A percentile compares a stretch with the other conserved stretches of the same genome.
phyloP scores from a whole-genome alignment of 2,329 filamentous ascomycete genomes.

The Scolecobasidium constrictum region DNA sequence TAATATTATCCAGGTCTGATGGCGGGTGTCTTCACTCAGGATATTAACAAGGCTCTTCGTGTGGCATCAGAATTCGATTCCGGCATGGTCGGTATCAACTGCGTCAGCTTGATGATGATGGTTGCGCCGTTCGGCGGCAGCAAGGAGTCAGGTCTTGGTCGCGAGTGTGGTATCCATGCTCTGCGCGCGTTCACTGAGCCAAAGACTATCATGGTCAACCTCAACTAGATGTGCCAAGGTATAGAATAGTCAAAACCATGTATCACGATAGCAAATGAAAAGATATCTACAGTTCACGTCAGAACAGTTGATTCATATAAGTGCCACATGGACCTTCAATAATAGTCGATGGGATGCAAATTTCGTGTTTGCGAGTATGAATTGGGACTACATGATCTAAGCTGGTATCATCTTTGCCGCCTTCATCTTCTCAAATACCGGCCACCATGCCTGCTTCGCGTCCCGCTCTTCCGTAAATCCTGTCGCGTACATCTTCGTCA shows the following conservation, averaged over 20 bases:
- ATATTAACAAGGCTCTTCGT: constrained; percentile 21
- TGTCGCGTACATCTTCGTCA: constrained; percentile 30
- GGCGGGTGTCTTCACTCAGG: constrained; percentile 27
- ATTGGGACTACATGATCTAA: no score
- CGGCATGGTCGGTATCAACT: constrained; percentile 17
- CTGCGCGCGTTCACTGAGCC: constrained; percentile 38
- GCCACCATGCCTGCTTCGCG: constrained; percentile 28
- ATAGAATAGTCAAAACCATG: no score
- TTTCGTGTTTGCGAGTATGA: no score
- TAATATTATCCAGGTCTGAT: constrained; percentile 17
- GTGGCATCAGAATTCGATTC: constrained; percentile 14
- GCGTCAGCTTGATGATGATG: constrained; percentile 27
- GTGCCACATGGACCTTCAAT: no score
- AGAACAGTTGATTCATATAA: no score
- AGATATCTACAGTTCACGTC: no score
- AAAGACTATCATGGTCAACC: constrained; percentile 40
- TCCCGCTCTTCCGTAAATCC: constrained; percentile 32
- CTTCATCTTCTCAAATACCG: constrained; percentile 34
- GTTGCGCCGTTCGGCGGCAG: constrained; percentile 38
- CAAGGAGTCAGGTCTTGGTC: constrained; percentile 39
- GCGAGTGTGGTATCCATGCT: constrained; percentile 38
- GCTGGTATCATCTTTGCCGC: constrained; percentile 31
- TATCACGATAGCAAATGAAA: no score
- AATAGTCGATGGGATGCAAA: no score
- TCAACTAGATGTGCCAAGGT: constrained; percentile 13